Base-by-base conservation (phyloP, 192 early-diverging fungal species). In the Entomortierella beljakovae region DNA sequence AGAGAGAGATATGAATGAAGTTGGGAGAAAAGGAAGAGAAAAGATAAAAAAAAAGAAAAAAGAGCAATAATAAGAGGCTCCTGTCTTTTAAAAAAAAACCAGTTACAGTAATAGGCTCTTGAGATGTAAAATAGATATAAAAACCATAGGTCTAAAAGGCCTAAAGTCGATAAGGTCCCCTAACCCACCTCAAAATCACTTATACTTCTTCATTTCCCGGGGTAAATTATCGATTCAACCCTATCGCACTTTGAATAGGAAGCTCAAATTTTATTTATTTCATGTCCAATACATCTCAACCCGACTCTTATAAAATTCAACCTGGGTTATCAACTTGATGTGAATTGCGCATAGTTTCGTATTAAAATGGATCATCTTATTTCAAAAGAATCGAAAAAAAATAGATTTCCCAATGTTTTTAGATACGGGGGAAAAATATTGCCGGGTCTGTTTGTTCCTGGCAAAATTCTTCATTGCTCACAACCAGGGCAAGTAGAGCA, bases 351-450 rank as follows among this genome's bases (percentile, higher is more conserved):
- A n/a, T n/a, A n/a, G n/a, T n/a, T n/a, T n/a, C n/a, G n/a, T n/a
- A n/a, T n/a, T n/a, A n/a, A n/a, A n/a, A n/a, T n/a, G n/a, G n/a
- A n/a, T n/a, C n/a, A n/a, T n/a, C n/a, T n/a, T n/a, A n/a, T n/a
- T n/a, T n/a, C n/a, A n/a, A n/a, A n/a, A n/a, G n/a, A n/a, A n/a
- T n/a, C n/a, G n/a, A n/a, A n/a, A n/a, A n/a, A n/a, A n/a, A n/a
- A n/a, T n/a, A n/a, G n/a, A n/a, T n/a, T n/a, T n/a, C n/a, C n/a
- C n/a, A n/a, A n/a, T n/a, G n/a, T n/a, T n/a, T n/a, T n/a, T n/a
- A n/a, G n/a, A n/a, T n/a, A n/a, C n/a, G n/a, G 43, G 43, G 59
- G 59, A 61, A 61, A 61, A 61, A 38, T 49, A 61, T 61, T 61
- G 59, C 59, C 59, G 59, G 59, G 15, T 43, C 5, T 61, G 20